Evolutionary conservation across 1,139 yeast genomes (phyloP).

Genomic region (Hansenula sp.): DNA sequence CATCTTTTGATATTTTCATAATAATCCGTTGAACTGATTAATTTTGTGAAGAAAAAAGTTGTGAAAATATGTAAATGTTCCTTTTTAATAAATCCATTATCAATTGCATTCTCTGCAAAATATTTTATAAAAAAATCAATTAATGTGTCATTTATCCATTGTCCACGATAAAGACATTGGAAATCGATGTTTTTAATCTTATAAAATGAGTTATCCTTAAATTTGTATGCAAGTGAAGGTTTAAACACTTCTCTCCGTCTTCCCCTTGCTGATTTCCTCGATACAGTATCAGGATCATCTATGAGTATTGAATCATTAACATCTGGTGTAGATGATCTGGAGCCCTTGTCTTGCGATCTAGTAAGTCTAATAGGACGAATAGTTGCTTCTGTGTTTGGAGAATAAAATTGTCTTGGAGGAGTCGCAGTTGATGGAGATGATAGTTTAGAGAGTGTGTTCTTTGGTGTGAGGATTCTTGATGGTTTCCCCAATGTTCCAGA

Average conservation of each 20-base stretch:
- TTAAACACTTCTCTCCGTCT: slow-evolving; percentile 26
- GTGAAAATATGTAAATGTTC: slow-evolving; percentile 62
- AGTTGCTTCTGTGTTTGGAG: not conserved
- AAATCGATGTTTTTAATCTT: slow-evolving; percentile 58
- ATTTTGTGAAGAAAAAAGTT: slow-evolving; percentile 77
- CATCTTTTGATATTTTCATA: slow-evolving; percentile 72
- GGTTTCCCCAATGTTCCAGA: not conserved
- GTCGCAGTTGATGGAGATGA: not conserved
- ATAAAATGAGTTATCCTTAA: slow-evolving; percentile 43
- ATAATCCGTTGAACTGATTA: slow-evolving; percentile 36
- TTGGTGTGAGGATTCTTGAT: not conserved
- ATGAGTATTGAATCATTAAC: not conserved
- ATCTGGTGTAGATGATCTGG: not conserved
- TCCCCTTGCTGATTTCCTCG: slow-evolving; percentile 15
- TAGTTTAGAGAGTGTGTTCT: not conserved
- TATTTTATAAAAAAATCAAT: slow-evolving; percentile 69
- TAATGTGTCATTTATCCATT: slow-evolving; percentile 73
- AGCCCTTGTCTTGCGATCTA: not conserved
- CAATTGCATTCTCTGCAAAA: slow-evolving; percentile 40
- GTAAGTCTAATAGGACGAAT: not conserved
- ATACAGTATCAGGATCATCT: not conserved
- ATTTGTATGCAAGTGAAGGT: slow-evolving; percentile 49
- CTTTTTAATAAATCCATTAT: slow-evolving; percentile 8
- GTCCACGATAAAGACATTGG: slow-evolving; percentile 60
- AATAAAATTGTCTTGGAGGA: not conserved